A percentile compares a stretch with the other conserved stretches of the same genome.
Conservation (phyloP, 2,329 filamentous ascomycete species). For the Aphanocladium album region DNA sequence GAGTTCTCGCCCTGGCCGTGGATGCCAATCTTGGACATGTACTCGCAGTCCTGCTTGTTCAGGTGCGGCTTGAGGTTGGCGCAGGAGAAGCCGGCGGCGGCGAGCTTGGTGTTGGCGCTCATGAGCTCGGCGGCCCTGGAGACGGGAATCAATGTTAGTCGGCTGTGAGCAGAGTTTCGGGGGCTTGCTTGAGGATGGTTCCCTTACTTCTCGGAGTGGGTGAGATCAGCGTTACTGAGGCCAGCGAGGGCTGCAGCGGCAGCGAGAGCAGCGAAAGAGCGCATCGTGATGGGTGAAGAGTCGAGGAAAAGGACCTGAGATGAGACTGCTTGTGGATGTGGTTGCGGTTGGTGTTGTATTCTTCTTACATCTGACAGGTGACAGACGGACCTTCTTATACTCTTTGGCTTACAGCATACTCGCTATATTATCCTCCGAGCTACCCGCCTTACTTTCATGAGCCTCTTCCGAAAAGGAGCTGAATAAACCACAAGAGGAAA, state of each 20-base stretch:
- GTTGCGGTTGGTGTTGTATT: background rate
- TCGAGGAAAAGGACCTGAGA: too few species aligned
- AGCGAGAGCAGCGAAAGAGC: background rate
- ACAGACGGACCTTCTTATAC: too few species aligned
- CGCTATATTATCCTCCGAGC: too few species aligned
- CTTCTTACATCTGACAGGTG: too few species aligned
- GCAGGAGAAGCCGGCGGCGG: background rate
- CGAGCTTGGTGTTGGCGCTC: background rate
- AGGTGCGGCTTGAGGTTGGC: background rate
- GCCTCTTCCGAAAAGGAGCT: too few species aligned
- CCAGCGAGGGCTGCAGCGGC: background rate
- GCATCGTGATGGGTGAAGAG: background rate
- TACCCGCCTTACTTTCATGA: too few species aligned
- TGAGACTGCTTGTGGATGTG: too few species aligned
- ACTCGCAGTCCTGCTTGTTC: background rate
- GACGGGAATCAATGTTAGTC: background rate
- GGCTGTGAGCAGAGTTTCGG: background rate
- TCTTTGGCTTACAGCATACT: too few species aligned
- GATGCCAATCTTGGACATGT: background rate
- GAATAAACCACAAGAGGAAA: too few species aligned
- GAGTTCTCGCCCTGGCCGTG: background rate
- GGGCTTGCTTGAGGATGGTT: background rate
- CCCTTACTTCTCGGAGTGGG: background rate
- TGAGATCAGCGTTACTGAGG: background rate
- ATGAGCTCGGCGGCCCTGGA: background rate